Base-by-base conservation (phyloP, 768 basidiomycete species). In the Pisolithus microcarpus region DNA sequence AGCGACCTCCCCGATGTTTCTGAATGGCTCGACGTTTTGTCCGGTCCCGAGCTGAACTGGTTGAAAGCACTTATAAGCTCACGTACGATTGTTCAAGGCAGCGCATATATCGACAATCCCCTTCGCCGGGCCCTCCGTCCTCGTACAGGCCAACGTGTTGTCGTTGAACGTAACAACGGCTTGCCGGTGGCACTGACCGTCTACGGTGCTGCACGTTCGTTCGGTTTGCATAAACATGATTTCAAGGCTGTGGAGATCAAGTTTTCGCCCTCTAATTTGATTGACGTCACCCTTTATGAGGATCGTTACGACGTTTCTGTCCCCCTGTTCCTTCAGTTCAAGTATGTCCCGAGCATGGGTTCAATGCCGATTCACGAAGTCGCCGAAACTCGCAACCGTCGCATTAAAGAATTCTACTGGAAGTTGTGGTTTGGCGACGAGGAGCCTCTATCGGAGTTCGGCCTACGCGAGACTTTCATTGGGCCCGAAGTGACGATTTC, bases 331-430 rank as follows among this genome's bases (percentile, higher is more conserved):
- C 80, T 99, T 59, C 76, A 83, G 56, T 98, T 92, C 78, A 66
- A 75, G 52, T 98, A 97, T 71, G 81, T 85, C 59, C 92, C 94
- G 6, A 82, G 87, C 7, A 84, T 84, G 71, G 91, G 91, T 38
- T 96, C 78, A 55, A 86, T 88, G 2, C 93, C 96, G 21, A 92
- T 99, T 58, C 94, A 95, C 62, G 96, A 98, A 66, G 71, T 95
- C 51, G 79, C 82, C 5, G 75, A 78, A 8, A 88, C 79, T 53
- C 84, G 94, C 58, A 98, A 95, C 72, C 75, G 75, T 49, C 82
- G 88, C 54, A 94, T 98, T 73, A 98, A 96, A 72, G 81, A 87
- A 59, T 98, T 98, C 66, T 99, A 99, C 75, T 99, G 96, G 96
- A 85, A 85, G 65, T 71, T 98, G 31, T 98, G 96, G 96, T 95